Evolutionary conservation across 1,284 basidiomycete genomes (phyloP), one percentile per base, ranked within the genome.

Genomic region (Trametes pubescens): DNA sequence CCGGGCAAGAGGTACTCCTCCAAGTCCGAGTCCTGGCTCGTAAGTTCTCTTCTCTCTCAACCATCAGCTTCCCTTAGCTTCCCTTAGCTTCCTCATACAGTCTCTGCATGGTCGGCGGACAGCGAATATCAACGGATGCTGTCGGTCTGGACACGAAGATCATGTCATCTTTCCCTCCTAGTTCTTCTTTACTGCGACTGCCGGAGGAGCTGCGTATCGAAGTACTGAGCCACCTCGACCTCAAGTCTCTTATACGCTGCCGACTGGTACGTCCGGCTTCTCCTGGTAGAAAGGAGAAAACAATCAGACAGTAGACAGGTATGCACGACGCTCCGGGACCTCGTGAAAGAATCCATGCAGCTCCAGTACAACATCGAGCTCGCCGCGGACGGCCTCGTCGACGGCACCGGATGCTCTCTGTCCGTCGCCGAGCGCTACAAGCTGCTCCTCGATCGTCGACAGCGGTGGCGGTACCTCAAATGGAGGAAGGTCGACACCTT

Each of bases 331-430:
- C 59, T 85, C 22, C 72, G 73, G 3, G 71, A 74, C 2, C 61
- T 78, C 43, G 71, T 87, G 49, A 71, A 74, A 4, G 60, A 61
- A 3, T 80, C 80, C 18, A 65, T 80, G 29, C 76, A 81, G 40
- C 75, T 87, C 11, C 80, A 79, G 47, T 87, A 86, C 69, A 72
- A 69, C 21, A 79, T 86, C 67, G 85, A 86, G 64, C 82, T 86
- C 32, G 78, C 64, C 0, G 76, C 77, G 0, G 81, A 85, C 59
- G 81, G 82, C 0, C 75, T 87, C 70, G 57, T 79, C 11, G 78
- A 84, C 43, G 76, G 75, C 1, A 64, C 71, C 0, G 60, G 67
- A 2, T 62, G 66, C 29, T 59, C 66, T 2, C 22, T 78, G 18
- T 65, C 78, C 8, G 71, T 75, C 35, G 64, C 75, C 0, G 80